Base-by-base conservation (phyloP, 306 rosid genomes). In the Benincasa hispida region DNA sequence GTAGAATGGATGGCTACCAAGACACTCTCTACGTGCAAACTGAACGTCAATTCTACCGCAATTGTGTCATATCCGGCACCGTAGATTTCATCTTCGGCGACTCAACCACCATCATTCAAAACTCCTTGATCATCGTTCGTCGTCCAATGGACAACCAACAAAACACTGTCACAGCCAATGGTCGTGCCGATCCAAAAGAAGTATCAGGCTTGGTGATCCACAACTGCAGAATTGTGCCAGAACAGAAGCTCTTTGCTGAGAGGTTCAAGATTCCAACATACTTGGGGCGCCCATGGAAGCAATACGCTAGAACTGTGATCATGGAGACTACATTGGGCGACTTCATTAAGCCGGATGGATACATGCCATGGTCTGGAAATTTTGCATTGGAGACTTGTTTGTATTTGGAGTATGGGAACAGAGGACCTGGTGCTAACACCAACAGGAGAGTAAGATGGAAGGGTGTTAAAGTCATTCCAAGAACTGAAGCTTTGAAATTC, bases 71-170 rank as follows among this genome's bases (percentile, higher is more conserved):
- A 62, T 84, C 93, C 0, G 97, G 98, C 5, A 91, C 96, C 0
- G 80, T 92, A 0, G 97, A 92, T 70, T 93, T 83, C 85, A 91
- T 93, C 10, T 93, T 93, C 27, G 97, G 98, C 3, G 86, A 84
- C 18, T 63, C 85, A 0, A 0, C 85, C 3, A 60, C 84, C 1
- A n/a, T 87, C 28, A 87, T 92, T 77, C 97, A 92, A 48, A 85
- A 87, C 88, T 86, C 87, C 0, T 5, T 51, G 2, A 85, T 92
- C 84, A 74, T 86, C 1, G 87, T 69, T 32, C 85, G 92, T 53
- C 85, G 80, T 63, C 92, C 96, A 0, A 5, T 24, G 5, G 65
- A 10, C 11, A 37, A 53, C 13, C 97, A 92, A 24, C 2, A 74
- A 14, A 89, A 88, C 78, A 85, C 87, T 0, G 80, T 90, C 10